Conservation (phyloP, 371 early-diverging fungal species). For the Mortierella sp. region DNA sequence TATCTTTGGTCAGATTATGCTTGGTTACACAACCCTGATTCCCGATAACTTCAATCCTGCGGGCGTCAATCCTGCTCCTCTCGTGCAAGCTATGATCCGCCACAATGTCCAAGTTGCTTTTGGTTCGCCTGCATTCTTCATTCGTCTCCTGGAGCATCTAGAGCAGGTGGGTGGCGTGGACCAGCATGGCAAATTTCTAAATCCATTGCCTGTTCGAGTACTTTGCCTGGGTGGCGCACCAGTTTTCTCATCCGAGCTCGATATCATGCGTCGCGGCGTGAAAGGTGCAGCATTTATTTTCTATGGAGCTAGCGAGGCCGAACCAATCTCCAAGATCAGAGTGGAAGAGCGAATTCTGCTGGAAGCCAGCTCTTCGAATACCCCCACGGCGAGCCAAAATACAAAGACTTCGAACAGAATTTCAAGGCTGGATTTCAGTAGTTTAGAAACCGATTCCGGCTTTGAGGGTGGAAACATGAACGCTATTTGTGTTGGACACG, state of each 20-base stretch:
- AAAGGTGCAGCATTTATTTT: constrained; percentile 53
- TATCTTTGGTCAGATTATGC: constrained; percentile 56
- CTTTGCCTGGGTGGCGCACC: constrained; percentile 54
- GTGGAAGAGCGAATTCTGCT: constrained; percentile 53
- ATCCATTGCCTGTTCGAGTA: constrained; percentile 46
- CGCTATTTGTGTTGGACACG: constrained; percentile 53
- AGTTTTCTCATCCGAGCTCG: constrained; percentile 52
- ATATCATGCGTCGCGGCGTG: constrained; percentile 52
- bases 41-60: constrained; percentile 56
- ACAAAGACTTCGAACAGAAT: constrained; percentile 31
- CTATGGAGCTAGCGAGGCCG: constrained; percentile 56
- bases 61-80: constrained; percentile 44
- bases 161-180: constrained; percentile 46
- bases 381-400: constrained; percentile 9
- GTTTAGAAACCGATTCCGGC: constrained; percentile 25
- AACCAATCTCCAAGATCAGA: constrained; percentile 54
- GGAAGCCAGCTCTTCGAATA: constrained; percentile 29
- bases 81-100: constrained; percentile 50
- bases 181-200: constrained; percentile 39
- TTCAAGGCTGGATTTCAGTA: constrained; percentile 23
- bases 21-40: constrained; percentile 54
- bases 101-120: constrained; percentile 55
- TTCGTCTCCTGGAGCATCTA: constrained; percentile 44
- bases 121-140: constrained; percentile 51
- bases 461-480: constrained; percentile 50